Evolutionary conservation across 805 yeast species (phyloP), one percentile per base, ranked within the genome.

Genomic region (Saitoella complicata): DNA sequence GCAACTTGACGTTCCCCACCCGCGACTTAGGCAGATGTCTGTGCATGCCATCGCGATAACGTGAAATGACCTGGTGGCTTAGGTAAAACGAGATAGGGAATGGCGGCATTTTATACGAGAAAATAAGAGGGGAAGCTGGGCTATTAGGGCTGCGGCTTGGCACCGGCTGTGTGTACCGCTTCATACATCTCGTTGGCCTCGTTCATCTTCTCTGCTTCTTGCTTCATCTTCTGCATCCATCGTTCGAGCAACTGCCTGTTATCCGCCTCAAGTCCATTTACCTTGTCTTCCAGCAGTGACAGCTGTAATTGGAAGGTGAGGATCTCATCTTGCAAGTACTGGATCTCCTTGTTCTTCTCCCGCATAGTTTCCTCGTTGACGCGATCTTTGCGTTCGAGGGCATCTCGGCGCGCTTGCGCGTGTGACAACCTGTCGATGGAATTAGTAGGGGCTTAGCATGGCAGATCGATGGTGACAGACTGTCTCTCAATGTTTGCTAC

Each of bases 241-340:
- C 83, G 57, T n/a, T 64, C 57, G 5, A 78, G 70, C 44, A 78
- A 58, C 7, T 62, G 61, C 5, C 68, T 63, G 51, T 76, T 74
- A 48, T 78, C 83, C 10, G 48, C 51, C 43, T 60, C 64, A 30
- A 77, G 53, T 31, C 59, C 55, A 2, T 52, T 54, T 6, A 69
- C 58, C 40, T 57, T 69, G 49, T 40, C 54, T 30, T 64, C 67
- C 32, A 58, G 53, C 10, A 75, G 66, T 46, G 71, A 73, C 34
- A 65, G 63, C 54, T 79, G 86, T 37, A 83, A 75, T 43, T 74
- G 72, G 48, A 68, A 54, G 0, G 77, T 69, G 12, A 82, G 64
- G 31, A 78, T 63, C 53, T 82, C 91, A 54, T 83, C 87, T 47
- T 78, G 78, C 38, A 78, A 58, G 32, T 69, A 62, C 48, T 75